Base-by-base conservation (phyloP, 345 rosid genomes). In the Populus ilicifolia region DNA sequence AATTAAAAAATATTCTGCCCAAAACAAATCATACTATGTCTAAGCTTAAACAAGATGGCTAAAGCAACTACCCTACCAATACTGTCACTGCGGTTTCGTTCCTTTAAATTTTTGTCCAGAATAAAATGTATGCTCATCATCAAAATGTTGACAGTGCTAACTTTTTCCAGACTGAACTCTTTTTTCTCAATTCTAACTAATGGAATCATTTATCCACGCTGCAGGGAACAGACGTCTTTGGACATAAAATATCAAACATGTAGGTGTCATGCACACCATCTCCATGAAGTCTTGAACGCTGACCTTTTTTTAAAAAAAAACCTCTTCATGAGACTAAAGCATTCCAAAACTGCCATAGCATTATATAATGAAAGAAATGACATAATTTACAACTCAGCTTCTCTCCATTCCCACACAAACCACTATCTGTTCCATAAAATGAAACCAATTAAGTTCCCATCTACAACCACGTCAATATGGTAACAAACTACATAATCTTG, bases 401-500 rank as follows among this genome's bases (percentile, higher is more conserved):
- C 23, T 54, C 23, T 67, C 23, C 29, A 38, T 76, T 41, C 67
- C 54, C 61, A 35, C 3, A 4, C 23, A 38, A 38, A 72, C 63
- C 18, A 14, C 18, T 39, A 25, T 39, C 41, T 75, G 56, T 61
- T 67, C 43, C 70, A 44, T 29, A 48, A 75, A 75, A 38, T 66
- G 41, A 74, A 74, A 59, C 6, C 71, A 35, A 27, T 44, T 50
- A 38, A 65, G 33, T 43, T 23, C 65, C 12, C 46, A 23, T 46
- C 5, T 36, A 20, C 43, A 69, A 36, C 20, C 25, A 21, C 30
- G 74, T 61, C 44, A 62, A 71, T 69, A 80, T 36, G 56, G 63
- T 36, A 16, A 72, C 43, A 35, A 56, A n/a, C 52, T 6, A 77
- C 13, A 65, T 12, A 56, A 75, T 80, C 62, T 61, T 79, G 78